phyloP scores from a whole-genome alignment of 2,329 filamentous ascomycete species.

The Metarhizium guizhouense region DNA sequence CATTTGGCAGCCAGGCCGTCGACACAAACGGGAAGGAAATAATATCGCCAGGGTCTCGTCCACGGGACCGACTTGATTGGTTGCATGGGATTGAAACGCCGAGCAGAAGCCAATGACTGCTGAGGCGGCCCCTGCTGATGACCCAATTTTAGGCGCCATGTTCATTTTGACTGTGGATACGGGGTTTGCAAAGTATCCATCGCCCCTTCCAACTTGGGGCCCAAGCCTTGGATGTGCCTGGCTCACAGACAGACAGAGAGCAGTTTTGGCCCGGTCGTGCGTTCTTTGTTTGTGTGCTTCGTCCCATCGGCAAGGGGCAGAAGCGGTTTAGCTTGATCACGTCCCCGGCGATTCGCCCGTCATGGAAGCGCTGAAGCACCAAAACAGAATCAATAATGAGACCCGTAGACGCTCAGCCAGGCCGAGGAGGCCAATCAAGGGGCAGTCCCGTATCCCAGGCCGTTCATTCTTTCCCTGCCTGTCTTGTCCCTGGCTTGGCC shows the following conservation, averaged over 20 bases:
- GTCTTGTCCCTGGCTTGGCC: background rate
- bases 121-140: slow-evolving; percentile 5
- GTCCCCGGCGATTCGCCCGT: too few relatives aligned
- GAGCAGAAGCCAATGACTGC: slow-evolving; percentile 3
- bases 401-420: too few relatives aligned
- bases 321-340: too few relatives aligned
- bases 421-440: too few relatives aligned
- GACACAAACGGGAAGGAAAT: too few relatives aligned
- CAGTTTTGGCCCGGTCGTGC: background rate
- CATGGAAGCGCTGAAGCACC: too few relatives aligned
- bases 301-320: too few relatives aligned
- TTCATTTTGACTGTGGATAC: slow-evolving; percentile 7
- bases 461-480: background rate
- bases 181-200: background rate
- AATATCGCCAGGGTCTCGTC: background rate
- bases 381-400: too few relatives aligned
- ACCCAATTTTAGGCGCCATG: slow-evolving; percentile 2
- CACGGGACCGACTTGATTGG: slow-evolving; percentile 2
- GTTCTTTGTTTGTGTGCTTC: background rate
- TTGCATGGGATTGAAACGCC: background rate
- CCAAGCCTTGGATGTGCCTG: too few relatives aligned
- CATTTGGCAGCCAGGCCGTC: too few relatives aligned
- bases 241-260: background rate
- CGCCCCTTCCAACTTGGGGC: too few relatives aligned
- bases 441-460: too few relatives aligned